A percentile compares a stretch with the other conserved stretches of the same genome.
Conservation (phyloP, 257 asterid genomes). For the Capsicum baccatum region DNA sequence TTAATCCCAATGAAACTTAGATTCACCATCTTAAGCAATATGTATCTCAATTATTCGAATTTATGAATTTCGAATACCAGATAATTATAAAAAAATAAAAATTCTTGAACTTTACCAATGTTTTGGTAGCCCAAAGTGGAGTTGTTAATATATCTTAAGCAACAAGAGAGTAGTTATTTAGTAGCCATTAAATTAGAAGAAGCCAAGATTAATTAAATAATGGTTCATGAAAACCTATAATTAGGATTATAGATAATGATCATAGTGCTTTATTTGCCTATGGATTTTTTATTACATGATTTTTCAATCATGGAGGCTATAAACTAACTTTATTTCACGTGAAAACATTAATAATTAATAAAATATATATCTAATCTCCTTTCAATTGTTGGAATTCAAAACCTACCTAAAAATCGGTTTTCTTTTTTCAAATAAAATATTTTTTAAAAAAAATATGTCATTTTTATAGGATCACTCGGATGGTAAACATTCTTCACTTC, state of each 20-base stretch:
- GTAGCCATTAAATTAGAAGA: background rate
- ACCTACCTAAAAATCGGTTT: background rate
- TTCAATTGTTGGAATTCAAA: background rate
- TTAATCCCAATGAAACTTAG: too few relatives aligned
- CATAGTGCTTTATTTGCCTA: background rate
- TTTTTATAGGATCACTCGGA: background rate
- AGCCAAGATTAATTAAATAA: too few relatives aligned
- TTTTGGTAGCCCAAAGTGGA: background rate
- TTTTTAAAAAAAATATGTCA: background rate
- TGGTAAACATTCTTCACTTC: too few relatives aligned
- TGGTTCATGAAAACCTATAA: conserved; percentile 4
- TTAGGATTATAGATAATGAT: background rate
- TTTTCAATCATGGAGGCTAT: conserved; percentile 3
- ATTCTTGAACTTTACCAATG: background rate
- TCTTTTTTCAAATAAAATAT: too few relatives aligned
- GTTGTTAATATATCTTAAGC: background rate
- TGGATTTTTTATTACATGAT: background rate
- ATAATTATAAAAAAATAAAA: background rate
- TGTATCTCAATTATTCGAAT: too few relatives aligned
- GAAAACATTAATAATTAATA: background rate
- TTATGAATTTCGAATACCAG: too few relatives aligned
- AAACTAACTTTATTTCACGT: conserved; percentile 11
- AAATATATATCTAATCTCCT: background rate
- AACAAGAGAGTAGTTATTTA: background rate
- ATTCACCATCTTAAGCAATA: too few relatives aligned